Evolutionary conservation across 176 grass and related monocot genomes (phyloP).

Genomic region (bread wheat (Triticum aestivum)): DNA sequence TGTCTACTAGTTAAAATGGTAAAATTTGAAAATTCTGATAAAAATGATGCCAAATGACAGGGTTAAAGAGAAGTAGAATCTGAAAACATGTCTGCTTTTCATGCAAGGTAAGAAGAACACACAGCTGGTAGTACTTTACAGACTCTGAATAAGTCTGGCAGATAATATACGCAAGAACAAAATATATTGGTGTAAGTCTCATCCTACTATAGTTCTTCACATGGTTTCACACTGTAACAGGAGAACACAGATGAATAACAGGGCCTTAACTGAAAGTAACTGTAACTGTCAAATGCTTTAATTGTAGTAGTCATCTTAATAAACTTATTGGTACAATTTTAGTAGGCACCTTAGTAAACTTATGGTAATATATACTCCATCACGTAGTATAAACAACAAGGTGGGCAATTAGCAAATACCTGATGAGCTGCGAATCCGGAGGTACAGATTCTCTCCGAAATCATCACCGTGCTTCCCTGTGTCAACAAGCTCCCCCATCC

Average conservation of each 20-base stretch:
- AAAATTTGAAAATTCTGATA: background rate
- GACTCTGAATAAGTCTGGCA: background rate
- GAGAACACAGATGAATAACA: background rate
- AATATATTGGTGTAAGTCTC: background rate
- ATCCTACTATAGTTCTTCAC: background rate
- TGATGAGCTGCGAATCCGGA: background rate
- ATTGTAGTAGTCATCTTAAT: background rate
- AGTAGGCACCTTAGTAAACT: background rate
- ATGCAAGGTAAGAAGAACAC: background rate
- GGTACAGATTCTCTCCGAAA: constrained; percentile 45
- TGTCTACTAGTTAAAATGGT: background rate
- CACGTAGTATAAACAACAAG: background rate
- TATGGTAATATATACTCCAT: background rate
- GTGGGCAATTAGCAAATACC: constrained; percentile 24
- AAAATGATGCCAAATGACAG: background rate
- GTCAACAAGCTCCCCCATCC: constrained; percentile 50
- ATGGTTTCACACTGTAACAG: background rate
- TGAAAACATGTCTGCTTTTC: background rate
- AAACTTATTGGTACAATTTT: background rate
- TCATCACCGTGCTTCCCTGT: background rate
- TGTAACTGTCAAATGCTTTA: background rate
- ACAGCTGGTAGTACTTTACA: background rate
- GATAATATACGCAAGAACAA: background rate
- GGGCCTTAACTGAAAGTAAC: background rate
- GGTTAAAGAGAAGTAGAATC: background rate